Evolutionary conservation across 1,284 basidiomycete species (phyloP), one percentile per base, ranked within the genome.

Genomic region (Sparassis latifolia): DNA sequence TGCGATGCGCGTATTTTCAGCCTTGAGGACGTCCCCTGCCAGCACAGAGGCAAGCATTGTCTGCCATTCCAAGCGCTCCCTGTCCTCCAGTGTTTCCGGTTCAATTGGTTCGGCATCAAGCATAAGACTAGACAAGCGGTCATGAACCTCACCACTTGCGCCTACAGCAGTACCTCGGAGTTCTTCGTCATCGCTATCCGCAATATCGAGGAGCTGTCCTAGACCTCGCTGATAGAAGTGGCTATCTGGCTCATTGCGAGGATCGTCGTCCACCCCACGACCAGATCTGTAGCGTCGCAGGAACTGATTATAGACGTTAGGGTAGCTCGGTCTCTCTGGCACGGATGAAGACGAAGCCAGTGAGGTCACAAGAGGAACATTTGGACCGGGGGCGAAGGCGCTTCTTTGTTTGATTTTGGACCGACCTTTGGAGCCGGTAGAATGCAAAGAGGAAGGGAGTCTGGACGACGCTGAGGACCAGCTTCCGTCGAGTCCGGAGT

Each of bases 11-110:
- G 87, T 89, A 69, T 92, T 96, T 71, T 97, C 95, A 2, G 89
- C 88, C 64, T 88, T 91, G 53, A 98, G 78, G 4, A 98, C 93
- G 62, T 97, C 93, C 10, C 95, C 94, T 38, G 84, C 83, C 33
- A 98, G 76, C 28, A 97, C 94, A 38, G 92, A 95, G 6, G 90
- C 83, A 39, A 97, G 79, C 85, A 97, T 90, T 38, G 87, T 88
- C 67, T 95, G 92, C 94, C 94, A 97, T 68, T 95, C 93, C 44
- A 95, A 71, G 31, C 94, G 78, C 59, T 93, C 90, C 54, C 80
- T 77, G 58, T 91, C 87, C 60, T 89, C 84, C 42, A 79, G 68
- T 5, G 80, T 84, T 40, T 78, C 74, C 37, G 84, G 81, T 55
- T 82, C 76, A 49, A 77, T 72, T 33, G 77, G 70, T 54, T 86